These are phyloP conservation scores for Yamadazyma kitorensis DNA, from an alignment of 805 yeast species.

Conservation along the genomic window DNA sequence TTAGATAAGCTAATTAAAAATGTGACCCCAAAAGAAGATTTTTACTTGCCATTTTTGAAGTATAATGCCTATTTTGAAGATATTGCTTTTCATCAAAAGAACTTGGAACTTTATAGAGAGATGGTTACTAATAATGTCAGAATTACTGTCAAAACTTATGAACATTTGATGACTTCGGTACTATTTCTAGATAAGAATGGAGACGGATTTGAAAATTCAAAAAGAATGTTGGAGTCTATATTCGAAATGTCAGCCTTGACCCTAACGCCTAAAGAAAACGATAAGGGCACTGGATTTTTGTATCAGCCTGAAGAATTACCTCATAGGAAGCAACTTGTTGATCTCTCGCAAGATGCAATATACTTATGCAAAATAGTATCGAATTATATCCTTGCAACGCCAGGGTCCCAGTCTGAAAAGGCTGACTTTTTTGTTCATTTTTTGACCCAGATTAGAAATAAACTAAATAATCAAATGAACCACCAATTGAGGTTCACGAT, in stretches of 20 bases:
- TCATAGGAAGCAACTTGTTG: background rate
- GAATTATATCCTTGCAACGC: slow-evolving; percentile 18
- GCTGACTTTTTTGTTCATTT: slow-evolving; percentile 27
- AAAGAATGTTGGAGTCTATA: slow-evolving; percentile 21
- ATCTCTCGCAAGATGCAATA: slow-evolving; percentile 14
- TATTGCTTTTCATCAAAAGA: slow-evolving; percentile 19
- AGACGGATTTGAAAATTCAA: slow-evolving; percentile 15
- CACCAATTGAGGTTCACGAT: slow-evolving; percentile 22
- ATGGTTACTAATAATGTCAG: slow-evolving; percentile 28
- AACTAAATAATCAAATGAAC: slow-evolving; percentile 20
- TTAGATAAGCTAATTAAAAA: slow-evolving; percentile 16
- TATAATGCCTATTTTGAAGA: slow-evolving; percentile 16
- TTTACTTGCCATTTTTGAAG: slow-evolving; percentile 29
- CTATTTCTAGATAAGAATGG: slow-evolving; percentile 16
- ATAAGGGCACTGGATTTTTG: slow-evolving; percentile 4
- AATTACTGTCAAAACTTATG: slow-evolving; percentile 28
- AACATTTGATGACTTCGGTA: slow-evolving; percentile 29
- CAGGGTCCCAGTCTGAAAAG: slow-evolving; percentile 13
- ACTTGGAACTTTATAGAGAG: slow-evolving; percentile 29
- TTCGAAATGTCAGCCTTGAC: slow-evolving; percentile 31
- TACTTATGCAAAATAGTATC: slow-evolving; percentile 26
- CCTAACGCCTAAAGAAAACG: slow-evolving; percentile 7
- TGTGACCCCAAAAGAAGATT: slow-evolving; percentile 21
- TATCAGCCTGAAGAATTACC: background rate
- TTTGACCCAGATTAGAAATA: slow-evolving; percentile 21